These are phyloP conservation scores for Neltuma alba DNA, from an alignment of 306 rosid species.

Conservation along the genomic window DNA sequence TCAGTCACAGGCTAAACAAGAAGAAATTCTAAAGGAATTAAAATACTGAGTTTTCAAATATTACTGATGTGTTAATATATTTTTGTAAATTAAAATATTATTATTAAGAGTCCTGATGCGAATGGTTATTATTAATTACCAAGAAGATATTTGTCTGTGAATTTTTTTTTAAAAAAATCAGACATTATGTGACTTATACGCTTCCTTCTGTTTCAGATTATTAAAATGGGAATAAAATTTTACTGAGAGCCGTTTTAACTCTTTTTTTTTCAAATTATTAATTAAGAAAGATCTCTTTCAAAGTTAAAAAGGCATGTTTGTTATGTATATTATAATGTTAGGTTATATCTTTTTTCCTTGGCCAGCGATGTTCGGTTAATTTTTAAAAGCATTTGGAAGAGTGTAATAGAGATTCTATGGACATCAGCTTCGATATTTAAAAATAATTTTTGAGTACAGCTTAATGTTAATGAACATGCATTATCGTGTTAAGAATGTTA, in stretches of 20 bases:
- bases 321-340: neutral
- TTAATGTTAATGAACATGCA: neutral
- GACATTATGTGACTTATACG: slow-evolving; percentile 19
- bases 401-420: slow-evolving; percentile 20
- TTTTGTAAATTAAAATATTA: neutral
- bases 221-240: slow-evolving; percentile 6
- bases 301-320: slow-evolving; percentile 27
- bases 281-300: slow-evolving; percentile 5
- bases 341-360: neutral
- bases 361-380: slow-evolving; percentile 2
- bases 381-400: slow-evolving; percentile 36
- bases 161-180: neutral
- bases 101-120: neutral
- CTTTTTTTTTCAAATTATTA: slow-evolving; percentile 17
- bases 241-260: slow-evolving; percentile 17
- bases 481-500: no score
- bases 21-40: neutral
- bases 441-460: neutral
- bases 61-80: neutral
- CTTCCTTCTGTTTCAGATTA: neutral
- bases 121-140: neutral
- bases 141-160: neutral
- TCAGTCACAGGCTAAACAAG: slow-evolving; percentile 38
- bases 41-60: neutral
- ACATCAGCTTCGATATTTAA: neutral